Evolutionary conservation across 345 rosid genomes (phyloP).

Genomic region (Salix brachista): DNA sequence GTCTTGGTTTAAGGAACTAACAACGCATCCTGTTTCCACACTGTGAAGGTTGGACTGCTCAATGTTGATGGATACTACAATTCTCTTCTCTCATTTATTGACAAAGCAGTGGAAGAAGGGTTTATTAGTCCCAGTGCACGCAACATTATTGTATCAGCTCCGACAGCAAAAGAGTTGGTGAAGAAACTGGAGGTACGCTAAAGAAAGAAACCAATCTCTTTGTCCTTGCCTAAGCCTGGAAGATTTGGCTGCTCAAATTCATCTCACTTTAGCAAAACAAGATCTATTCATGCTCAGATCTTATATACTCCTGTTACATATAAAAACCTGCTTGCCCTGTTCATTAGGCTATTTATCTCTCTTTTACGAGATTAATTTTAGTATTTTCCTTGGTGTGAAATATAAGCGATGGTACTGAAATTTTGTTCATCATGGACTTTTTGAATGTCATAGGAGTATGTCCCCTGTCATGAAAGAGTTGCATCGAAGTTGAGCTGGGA

Average conservation of each 20-base stretch:
- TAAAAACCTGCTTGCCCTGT: neutral
- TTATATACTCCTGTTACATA: neutral
- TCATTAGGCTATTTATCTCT: neutral
- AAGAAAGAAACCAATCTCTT: neutral
- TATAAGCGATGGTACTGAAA: neutral
- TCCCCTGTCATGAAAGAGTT: conserved; percentile 78
- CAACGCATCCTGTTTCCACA: neutral
- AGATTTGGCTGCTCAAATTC: neutral
- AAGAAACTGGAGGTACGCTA: conserved; percentile 74
- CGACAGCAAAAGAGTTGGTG: conserved; percentile 79
- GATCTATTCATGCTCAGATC: neutral
- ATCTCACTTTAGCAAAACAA: neutral
- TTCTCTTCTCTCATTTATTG: conserved; percentile 87
- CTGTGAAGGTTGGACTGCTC: conserved; percentile 83
- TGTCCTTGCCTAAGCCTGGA: neutral
- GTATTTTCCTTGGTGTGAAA: neutral
- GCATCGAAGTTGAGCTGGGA: conserved; percentile 90
- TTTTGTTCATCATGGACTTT: neutral
- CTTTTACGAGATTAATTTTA: neutral
- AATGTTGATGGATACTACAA: conserved; percentile 99
- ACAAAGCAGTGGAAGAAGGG: conserved; percentile 98
- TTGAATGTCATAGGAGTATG: conserved; percentile 55
- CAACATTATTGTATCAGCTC: conserved; percentile 82
- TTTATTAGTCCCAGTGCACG: conserved; percentile 81
- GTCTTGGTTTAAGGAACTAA: conserved; percentile 10